Evolutionary conservation across 768 basidiomycete species (phyloP).

Genomic region (Tremella fuciformis): DNA sequence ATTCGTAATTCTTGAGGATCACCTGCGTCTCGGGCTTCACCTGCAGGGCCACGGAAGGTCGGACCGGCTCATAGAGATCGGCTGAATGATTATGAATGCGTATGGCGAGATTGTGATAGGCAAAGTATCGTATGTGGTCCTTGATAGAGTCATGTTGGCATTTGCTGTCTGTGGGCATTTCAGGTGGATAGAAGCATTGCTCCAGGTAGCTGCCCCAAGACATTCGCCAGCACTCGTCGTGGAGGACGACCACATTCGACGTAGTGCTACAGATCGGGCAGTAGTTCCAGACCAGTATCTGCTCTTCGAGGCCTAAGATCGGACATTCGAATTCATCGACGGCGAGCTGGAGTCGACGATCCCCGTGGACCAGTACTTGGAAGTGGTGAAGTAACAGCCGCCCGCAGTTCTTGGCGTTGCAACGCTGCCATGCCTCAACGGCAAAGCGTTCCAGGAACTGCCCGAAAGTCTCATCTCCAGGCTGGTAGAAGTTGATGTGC

Average conservation of each 20-base stretch:
- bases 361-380: slow-evolving; percentile 86
- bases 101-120: slow-evolving; percentile 57
- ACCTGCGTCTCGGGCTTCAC: slow-evolving; percentile 83
- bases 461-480: slow-evolving; percentile 86
- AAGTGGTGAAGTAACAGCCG: slow-evolving; percentile 78
- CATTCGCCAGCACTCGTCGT: slow-evolving; percentile 86
- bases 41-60: slow-evolving; percentile 81
- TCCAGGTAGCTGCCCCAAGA: slow-evolving; percentile 96
- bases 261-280: slow-evolving; percentile 72
- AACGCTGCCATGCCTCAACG: slow-evolving; percentile 59
- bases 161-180: slow-evolving; percentile 75
- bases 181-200: slow-evolving; percentile 88
- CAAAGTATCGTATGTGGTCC: slow-evolving; percentile 89
- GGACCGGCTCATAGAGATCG: slow-evolving; percentile 76
- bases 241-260: slow-evolving; percentile 82
- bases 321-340: slow-evolving; percentile 66
- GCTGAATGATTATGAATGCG: slow-evolving; percentile 84
- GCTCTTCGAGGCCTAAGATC: slow-evolving; percentile 56
- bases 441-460: slow-evolving; percentile 82
- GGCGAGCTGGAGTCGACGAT: slow-evolving; percentile 73
- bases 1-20: slow-evolving; percentile 88
- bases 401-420: slow-evolving; percentile 78
- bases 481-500: slow-evolving; percentile 83
- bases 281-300: slow-evolving; percentile 82
- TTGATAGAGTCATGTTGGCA: slow-evolving; percentile 94